Evolutionary conservation across 2,329 filamentous ascomycete genomes (phyloP).

Genomic region (Alternaria metachromatica): DNA sequence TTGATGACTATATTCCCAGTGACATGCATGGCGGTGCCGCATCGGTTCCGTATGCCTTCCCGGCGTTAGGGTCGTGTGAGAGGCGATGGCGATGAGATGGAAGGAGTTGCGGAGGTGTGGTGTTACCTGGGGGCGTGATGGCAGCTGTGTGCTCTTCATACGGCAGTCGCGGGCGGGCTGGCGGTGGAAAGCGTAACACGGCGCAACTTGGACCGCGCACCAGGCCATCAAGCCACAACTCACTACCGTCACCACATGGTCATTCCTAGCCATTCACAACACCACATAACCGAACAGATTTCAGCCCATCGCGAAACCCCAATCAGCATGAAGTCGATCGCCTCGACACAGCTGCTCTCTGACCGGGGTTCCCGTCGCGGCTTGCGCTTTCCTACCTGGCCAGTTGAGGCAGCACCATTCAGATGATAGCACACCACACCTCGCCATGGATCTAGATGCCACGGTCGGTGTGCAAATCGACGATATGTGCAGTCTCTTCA

Average conservation of each 20-base stretch:
- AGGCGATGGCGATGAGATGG: background rate
- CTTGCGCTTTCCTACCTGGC: background rate
- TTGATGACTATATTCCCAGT: background rate
- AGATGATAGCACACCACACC: background rate
- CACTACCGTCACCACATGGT: background rate
- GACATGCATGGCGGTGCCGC: background rate
- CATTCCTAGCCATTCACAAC: background rate
- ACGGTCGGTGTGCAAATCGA: background rate
- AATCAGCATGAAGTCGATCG: background rate
- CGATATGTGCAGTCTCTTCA: background rate
- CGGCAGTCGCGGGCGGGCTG: background rate
- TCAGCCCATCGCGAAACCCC: background rate
- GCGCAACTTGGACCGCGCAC: background rate
- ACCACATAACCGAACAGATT: background rate
- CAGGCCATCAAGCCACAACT: background rate
- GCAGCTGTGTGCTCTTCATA: background rate
- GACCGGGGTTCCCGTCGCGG: background rate
- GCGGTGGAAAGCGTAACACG: background rate
- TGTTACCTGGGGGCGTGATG: background rate
- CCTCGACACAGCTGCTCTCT: background rate
- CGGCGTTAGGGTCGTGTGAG: background rate
- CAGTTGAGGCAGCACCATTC: background rate
- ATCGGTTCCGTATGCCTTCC: background rate
- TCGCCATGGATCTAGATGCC: background rate
- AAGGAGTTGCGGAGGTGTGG: background rate